phyloP scores from a whole-genome alignment of 163 green algal species.

The Scenedesmus sp. region DNA sequence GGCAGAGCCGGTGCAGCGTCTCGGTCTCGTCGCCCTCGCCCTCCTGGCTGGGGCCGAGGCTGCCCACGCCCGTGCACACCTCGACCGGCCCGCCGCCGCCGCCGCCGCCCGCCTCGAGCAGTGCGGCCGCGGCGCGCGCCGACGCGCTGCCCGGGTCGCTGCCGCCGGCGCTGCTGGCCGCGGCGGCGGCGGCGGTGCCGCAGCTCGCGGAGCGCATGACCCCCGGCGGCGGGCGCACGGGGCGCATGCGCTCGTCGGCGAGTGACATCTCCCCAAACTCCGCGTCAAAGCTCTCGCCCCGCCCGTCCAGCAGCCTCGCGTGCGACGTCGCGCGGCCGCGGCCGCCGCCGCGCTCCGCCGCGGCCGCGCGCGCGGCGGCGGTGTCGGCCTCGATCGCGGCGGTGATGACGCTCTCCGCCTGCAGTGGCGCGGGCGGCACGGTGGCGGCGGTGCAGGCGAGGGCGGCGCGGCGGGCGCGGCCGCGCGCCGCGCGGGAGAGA shows the following conservation, averaged over 20 bases:
- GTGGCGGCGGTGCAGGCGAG: too few relatives aligned
- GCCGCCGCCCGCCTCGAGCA: too few relatives aligned
- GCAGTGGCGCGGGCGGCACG: not conserved
- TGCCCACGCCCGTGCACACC: constrained; percentile 31
- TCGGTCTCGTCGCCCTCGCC: constrained; percentile 41
- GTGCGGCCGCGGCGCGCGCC: too few relatives aligned
- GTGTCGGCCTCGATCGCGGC: constrained; percentile 37
- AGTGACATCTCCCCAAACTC: constrained; percentile 42
- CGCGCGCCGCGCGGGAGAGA: too few relatives aligned
- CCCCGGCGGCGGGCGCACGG: not conserved
- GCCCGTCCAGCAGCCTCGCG: constrained; percentile 1
- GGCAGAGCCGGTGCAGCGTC: constrained; percentile 75
- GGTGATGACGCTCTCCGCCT: constrained; percentile 44
- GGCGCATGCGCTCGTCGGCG: constrained; percentile 35
- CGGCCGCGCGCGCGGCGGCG: constrained; percentile 7
- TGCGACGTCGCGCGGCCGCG: constrained; percentile 2
- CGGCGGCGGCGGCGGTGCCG: too few relatives aligned
- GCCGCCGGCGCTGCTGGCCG: too few relatives aligned
- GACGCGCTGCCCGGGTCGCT: too few relatives aligned
- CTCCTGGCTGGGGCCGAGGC: not conserved
- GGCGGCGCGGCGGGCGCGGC: too few relatives aligned
- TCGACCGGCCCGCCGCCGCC: constrained; percentile 48
- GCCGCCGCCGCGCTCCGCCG: not conserved
- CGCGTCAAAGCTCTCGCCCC: constrained; percentile 32
- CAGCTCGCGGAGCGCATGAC: too few relatives aligned